phyloP scores from a whole-genome alignment of 1,284 basidiomycete genomes.

The Tetrapyrgos nigripes region DNA sequence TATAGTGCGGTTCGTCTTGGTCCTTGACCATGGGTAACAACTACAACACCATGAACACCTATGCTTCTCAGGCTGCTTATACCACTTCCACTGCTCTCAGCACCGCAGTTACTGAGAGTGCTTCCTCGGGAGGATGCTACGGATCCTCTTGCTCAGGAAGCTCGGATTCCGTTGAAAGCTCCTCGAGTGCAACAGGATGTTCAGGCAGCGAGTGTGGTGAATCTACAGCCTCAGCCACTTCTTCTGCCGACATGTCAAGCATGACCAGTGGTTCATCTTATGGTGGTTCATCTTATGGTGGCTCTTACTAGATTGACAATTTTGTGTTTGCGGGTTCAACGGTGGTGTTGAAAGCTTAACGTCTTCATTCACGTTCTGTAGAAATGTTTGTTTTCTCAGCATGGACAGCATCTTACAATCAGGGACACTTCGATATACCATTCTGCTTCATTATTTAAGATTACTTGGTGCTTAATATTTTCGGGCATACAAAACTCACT shows the following conservation, averaged over 20 bases:
- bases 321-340: constrained; percentile 1
- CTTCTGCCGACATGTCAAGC: neutral
- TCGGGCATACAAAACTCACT: constrained; percentile 10
- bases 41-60: constrained; percentile 58
- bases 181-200: constrained; percentile 8
- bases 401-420: constrained; percentile 21
- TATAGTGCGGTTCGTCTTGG: constrained; percentile 65
- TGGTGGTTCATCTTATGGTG: constrained; percentile 1
- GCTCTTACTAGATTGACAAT: constrained; percentile 7
- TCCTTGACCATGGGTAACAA: constrained; percentile 57
- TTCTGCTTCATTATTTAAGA: constrained; percentile 37
- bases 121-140: neutral
- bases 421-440: constrained; percentile 37
- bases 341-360: constrained; percentile 12
- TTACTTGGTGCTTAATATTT: constrained; percentile 44
- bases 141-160: constrained; percentile 21
- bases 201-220: constrained; percentile 28
- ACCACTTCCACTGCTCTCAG: constrained; percentile 7
- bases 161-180: constrained; percentile 17
- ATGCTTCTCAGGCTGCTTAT: constrained; percentile 35
- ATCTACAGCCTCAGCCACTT: too few relatives aligned
- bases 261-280: constrained; percentile 5
- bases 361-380: constrained; percentile 12
- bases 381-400: constrained; percentile 17
- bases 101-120: neutral